phyloP scores from a whole-genome alignment of 2,329 filamentous ascomycete species.

The Alternaria triticimaculans region DNA sequence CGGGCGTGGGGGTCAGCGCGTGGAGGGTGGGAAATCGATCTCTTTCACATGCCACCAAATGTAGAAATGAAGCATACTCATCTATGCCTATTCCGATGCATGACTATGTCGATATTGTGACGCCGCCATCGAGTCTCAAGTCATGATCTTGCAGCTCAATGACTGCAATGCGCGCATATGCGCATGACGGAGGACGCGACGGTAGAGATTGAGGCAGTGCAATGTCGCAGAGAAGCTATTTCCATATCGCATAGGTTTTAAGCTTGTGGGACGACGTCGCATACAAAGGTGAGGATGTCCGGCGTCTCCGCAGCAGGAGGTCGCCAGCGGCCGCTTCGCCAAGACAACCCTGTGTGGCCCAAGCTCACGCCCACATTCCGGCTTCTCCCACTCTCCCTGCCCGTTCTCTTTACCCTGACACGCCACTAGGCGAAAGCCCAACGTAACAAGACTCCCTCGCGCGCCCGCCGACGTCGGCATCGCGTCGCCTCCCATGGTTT shows the following conservation, averaged over 20 bases:
- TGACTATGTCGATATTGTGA: neutral
- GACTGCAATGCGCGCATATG: neutral
- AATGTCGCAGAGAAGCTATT: neutral
- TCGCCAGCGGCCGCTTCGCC: slow-evolving; percentile 6
- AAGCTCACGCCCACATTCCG: neutral
- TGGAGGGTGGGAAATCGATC: slow-evolving; percentile 5
- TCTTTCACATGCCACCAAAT: neutral
- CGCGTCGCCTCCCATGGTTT: slow-evolving; percentile 19
- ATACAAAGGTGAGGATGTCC: neutral
- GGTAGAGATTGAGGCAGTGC: neutral
- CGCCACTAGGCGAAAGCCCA: slow-evolving; percentile 11
- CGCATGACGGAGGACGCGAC: neutral
- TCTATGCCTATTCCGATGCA: neutral
- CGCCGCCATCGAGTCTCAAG: neutral
- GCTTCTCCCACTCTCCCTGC: slow-evolving; percentile 14
- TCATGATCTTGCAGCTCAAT: neutral
- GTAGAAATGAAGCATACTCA: neutral
- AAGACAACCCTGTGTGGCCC: neutral
- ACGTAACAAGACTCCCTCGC: slow-evolving; percentile 24
- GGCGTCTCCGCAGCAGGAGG: slow-evolving; percentile 8
- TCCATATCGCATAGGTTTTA: neutral
- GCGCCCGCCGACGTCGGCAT: slow-evolving; percentile 22
- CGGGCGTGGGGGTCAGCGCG: slow-evolving; percentile 29
- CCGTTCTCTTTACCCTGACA: slow-evolving; percentile 2
- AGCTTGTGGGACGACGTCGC: neutral